Percentiles rank a stretch among this genome's conserved stretches.
Evolutionary conservation across 345 rosid genomes (phyloP).

Genomic region (Citrus maxima): DNA sequence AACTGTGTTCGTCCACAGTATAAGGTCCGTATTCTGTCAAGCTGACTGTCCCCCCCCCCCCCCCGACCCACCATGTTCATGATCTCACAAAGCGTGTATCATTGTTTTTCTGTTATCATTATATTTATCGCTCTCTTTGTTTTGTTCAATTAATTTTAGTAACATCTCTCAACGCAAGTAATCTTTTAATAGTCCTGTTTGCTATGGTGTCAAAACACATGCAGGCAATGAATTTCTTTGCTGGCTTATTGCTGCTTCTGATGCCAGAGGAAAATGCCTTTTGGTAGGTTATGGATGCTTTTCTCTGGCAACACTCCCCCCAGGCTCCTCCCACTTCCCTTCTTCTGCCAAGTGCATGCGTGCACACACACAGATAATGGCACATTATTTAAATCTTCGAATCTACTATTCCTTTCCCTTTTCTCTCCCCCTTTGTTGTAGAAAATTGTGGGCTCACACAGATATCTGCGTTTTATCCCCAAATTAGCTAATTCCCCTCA

Average conservation of each 20-base stretch:
- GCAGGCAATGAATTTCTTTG: slow-evolving; percentile 99
- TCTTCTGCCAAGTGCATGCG: neutral
- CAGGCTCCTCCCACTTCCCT: neutral
- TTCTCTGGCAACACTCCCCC: neutral
- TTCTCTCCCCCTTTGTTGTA: neutral
- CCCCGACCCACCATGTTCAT: neutral
- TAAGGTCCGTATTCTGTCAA: neutral
- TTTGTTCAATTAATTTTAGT: neutral
- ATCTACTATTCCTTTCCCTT: neutral
- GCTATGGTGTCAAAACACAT: slow-evolving; percentile 23
- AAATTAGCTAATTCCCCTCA: slow-evolving; percentile 14
- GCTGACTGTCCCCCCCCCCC: neutral
- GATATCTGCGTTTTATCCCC: neutral
- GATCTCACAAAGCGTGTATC: neutral
- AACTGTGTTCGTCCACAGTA: neutral
- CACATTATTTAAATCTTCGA: neutral
- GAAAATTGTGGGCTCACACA: neutral
- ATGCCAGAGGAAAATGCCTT: slow-evolving; percentile 99
- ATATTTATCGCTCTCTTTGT: neutral
- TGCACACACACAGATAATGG: neutral
- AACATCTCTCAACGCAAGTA: neutral
- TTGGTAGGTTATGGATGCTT: slow-evolving; percentile 63
- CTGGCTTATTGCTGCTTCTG: slow-evolving; percentile 87
- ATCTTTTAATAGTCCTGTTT: slow-evolving; percentile 6
- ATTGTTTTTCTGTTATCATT: slow-evolving; percentile 1